These are phyloP conservation scores for Phytopythium aichiense DNA, from an alignment of 352 stramenopile species.

Conservation along the genomic window DNA sequence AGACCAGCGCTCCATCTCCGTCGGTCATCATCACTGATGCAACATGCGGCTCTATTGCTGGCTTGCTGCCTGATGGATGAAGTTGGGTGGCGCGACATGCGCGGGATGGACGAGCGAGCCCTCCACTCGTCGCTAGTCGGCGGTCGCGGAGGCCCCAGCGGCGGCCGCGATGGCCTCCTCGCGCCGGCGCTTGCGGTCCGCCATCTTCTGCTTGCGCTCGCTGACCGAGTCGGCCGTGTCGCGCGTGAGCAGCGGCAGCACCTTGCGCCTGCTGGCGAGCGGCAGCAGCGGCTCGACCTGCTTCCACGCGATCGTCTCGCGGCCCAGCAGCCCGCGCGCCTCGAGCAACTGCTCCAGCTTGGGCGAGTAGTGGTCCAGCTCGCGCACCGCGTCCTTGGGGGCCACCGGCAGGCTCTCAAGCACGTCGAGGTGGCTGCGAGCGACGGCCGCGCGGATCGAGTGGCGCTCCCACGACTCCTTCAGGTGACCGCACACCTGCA, in stretches of 20 bases:
- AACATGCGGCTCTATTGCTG: neutral
- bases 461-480: constrained; percentile 84
- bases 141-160: neutral
- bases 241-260: constrained; percentile 58
- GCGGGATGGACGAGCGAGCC: neutral
- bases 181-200: constrained; percentile 69
- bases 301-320: constrained; percentile 39
- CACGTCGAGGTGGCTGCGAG: constrained; percentile 67
- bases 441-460: constrained; percentile 63
- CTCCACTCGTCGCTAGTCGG: neutral
- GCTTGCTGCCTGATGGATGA: no score
- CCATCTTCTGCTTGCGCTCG: constrained; percentile 71
- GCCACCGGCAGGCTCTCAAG: constrained; percentile 46
- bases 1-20: no score
- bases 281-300: constrained; percentile 51
- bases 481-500: constrained; percentile 79
- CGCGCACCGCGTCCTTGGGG: constrained; percentile 37
- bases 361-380: constrained; percentile 72
- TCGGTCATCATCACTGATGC: neutral
- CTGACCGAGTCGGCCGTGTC: constrained; percentile 77
- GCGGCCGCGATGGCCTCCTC: constrained; percentile 16
- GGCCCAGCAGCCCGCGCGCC: constrained; percentile 44
- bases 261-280: constrained; percentile 49
- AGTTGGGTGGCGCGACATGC: neutral
- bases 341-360: constrained; percentile 74